phyloP scores from a whole-genome alignment of 257 asterid species.

The Haberlea rhodopensis region DNA sequence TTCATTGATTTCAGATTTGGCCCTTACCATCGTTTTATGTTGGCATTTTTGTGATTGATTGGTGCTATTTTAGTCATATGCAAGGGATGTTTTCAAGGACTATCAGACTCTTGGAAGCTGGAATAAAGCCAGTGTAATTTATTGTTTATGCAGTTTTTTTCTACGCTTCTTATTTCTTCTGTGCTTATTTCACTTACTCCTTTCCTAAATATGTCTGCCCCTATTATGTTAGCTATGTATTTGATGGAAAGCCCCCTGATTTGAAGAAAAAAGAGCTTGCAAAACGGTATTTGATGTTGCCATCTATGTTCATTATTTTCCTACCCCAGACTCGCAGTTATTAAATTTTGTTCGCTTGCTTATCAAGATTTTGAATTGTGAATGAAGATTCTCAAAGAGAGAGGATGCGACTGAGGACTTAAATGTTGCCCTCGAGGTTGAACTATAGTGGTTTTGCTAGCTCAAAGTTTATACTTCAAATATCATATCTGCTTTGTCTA shows the following conservation, averaged over 20 bases:
- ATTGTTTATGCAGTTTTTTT: conserved; percentile 6
- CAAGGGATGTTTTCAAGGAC: conserved; percentile 95
- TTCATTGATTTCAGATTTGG: neutral
- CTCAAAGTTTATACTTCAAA: conserved; percentile 6
- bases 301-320: conserved; percentile 20
- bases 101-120: conserved; percentile 96
- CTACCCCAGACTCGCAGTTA: conserved; percentile 13
- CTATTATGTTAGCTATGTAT: conserved; percentile 63
- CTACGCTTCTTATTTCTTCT: conserved; percentile 17
- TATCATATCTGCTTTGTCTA: conserved; percentile 2
- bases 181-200: conserved; percentile 9
- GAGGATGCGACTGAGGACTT: conserved; percentile 87
- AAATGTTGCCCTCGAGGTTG: conserved; percentile 77
- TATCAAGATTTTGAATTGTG: conserved; percentile 15
- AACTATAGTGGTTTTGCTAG: conserved; percentile 15
- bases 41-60: conserved; percentile 12
- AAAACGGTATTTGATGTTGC: conserved; percentile 61
- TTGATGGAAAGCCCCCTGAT: conserved; percentile 97
- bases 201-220: conserved; percentile 17
- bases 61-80: conserved; percentile 62
- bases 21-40: conserved; percentile 3
- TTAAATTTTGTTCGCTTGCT: conserved; percentile 8
- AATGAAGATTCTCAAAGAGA: conserved; percentile 77
- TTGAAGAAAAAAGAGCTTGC: conserved; percentile 95
- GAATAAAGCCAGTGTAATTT: conserved; percentile 92